Base-by-base conservation (phyloP, 768 basidiomycete species). In the Mycena galopus region DNA sequence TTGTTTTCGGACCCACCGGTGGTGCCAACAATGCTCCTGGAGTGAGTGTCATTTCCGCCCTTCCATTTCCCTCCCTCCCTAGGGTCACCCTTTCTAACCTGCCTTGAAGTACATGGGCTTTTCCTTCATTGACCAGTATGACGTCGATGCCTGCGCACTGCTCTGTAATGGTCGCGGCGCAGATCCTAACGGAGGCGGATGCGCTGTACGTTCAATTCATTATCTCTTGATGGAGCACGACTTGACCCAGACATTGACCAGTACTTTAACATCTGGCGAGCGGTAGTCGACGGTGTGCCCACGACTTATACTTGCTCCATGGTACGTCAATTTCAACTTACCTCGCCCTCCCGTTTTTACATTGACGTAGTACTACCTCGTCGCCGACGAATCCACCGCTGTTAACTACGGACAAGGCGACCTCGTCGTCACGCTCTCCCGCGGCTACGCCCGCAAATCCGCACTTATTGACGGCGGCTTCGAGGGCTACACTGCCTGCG, bases 231-330 rank as follows among this genome's bases (percentile, higher is more conserved):
- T 12, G 3, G 39, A 39, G 3, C 33, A 6, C 33, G 12, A 35
- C 33, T 35, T 35, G 33, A 12, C 33, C 12, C 33, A 35, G 12
- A 6, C 33, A 35, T 7, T 35, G 12, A 35, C 33, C 33, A 35
- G 67, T 88, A 83, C 80, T 86, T 88, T 79, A 88, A 88, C 73
- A 87, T 88, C 78, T 88, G 86, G 86, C 84, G 86, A 37, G 87
- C 86, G 16, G 78, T 87, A 33, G 85, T 87, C 2, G 76, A 85
- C 67, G 86, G 85, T 19, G 70, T 75, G 23, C 86, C 87, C 1
- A 87, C 85, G 11, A 86, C 86, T 0, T 87, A 87, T 77, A 84
- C 85, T 44, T 88, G 87, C 79, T 83, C 84, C 71, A 83, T 87
- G 82, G 87, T 87, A 65, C 65, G 84, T 25, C 23, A 17, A 55